Conservation (phyloP, 208 protist genomes). For the Crithidia sp. region DNA sequence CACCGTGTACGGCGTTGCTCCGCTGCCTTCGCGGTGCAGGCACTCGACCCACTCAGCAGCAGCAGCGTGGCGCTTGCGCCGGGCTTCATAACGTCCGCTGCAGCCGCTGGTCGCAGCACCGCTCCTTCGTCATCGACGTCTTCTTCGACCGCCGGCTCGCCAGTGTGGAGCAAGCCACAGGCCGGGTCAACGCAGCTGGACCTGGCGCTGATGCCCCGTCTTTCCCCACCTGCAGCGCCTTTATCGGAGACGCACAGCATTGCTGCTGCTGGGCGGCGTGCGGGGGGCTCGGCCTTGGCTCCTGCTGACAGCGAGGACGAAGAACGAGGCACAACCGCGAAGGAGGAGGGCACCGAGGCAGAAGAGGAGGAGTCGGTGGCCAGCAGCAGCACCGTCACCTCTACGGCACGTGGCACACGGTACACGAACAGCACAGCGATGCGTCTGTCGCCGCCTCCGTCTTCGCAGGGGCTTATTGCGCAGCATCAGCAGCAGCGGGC, state of each 20-base stretch:
- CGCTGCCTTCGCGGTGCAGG: conserved; percentile 23
- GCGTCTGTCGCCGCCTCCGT: not conserved
- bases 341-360: too few relatives aligned
- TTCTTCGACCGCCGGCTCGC: conserved; percentile 22
- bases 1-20: conserved; percentile 30
- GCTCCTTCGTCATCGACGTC: not conserved
- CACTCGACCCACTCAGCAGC: conserved; percentile 30
- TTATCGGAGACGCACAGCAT: too few relatives aligned
- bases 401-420: too few relatives aligned
- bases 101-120: not conserved
- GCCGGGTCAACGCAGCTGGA: not conserved
- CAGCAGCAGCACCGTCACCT: too few relatives aligned
- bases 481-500: not conserved
- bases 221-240: not conserved
- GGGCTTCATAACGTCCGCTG: not conserved
- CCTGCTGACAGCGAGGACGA: too few relatives aligned
- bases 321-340: too few relatives aligned
- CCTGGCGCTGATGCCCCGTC: conserved; percentile 11
- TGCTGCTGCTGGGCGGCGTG: too few relatives aligned
- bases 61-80: not conserved
- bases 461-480: not conserved
- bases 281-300: too few relatives aligned
- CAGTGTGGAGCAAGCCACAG: not conserved
- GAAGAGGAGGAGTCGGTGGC: too few relatives aligned
- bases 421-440: too few relatives aligned